Base-by-base conservation (phyloP, 257 asterid genomes). In the Solanum tacnaense region DNA sequence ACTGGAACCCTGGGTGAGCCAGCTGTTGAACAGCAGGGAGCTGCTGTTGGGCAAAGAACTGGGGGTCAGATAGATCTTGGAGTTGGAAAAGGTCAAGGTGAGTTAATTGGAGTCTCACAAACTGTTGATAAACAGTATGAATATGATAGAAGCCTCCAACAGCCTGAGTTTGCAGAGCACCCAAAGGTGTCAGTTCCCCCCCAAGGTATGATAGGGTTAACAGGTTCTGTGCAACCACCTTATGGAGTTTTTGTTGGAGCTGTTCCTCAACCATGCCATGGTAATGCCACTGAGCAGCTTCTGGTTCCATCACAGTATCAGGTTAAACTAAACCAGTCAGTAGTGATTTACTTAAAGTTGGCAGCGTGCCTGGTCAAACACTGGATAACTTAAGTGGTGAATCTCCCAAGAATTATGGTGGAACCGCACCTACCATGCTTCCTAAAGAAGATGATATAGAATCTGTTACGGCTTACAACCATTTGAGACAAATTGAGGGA, bases 401-500 rank as follows among this genome's bases (percentile, higher is more conserved):
- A 92, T 90, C 96, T 67, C 94, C 96, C 4, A 92, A 91, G 84
- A 94, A 89, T 72, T 90, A 88, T 87, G 67, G 93, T 7, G 93
- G 92, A 86, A 91, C 89, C 62, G 89, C 89, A 90, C 85, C 93
- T 84, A 89, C 89, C 34, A 90, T 91, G 87, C 91, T 87, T 84
- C 92, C 93, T 34, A 52, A 29, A 38, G 98, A 93, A 88, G 96
- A 93, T 91, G 88, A 92, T 70, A 32, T 41, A 25, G 91, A 90
- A 73, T 68, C 94, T 62, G 76, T 89, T 16, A 74, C 83, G 76
- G 93, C 91, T 85, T 88, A 34, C 87, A 98, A 97, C 82, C 91
- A 93, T 85, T 90, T 93, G 84, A 91, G 92, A 83, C 96, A 93
- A 91, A 93, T 93, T 41, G 98, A 93, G 79, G 93, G 90, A 86